These are phyloP conservation scores for Malus hybrid DNA, from an alignment of 331 rosid species.

Conservation along the genomic window DNA sequence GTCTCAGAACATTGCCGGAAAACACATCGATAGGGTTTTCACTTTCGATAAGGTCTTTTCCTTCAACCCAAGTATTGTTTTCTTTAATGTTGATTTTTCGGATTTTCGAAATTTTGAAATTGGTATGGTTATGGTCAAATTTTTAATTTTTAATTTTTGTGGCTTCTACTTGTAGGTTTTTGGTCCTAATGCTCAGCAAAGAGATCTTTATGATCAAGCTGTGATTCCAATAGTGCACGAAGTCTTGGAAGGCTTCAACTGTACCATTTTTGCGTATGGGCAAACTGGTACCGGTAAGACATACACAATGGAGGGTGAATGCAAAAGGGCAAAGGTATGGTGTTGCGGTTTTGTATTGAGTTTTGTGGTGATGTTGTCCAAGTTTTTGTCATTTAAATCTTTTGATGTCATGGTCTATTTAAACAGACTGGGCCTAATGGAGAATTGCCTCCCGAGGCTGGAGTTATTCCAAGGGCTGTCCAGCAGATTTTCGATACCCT, in stretches of 20 bases:
- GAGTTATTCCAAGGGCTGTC: slow-evolving; percentile 89
- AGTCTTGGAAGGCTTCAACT: slow-evolving; percentile 83
- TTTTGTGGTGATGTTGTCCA: background rate
- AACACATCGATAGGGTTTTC: slow-evolving; percentile 75
- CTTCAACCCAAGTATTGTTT: background rate
- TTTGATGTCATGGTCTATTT: slow-evolving; percentile 3
- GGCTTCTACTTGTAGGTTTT: slow-evolving; percentile 36
- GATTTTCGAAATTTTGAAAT: background rate
- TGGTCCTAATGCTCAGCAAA: slow-evolving; percentile 72
- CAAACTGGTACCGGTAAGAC: slow-evolving; percentile 83
- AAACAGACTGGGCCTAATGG: slow-evolving; percentile 77
- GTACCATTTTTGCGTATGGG: slow-evolving; percentile 94
- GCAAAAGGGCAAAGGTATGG: slow-evolving; percentile 69
- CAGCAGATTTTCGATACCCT: slow-evolving; percentile 82
- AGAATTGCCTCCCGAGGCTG: slow-evolving; percentile 75
- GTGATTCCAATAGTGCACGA: slow-evolving; percentile 82
- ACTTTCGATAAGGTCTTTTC: slow-evolving; percentile 78
- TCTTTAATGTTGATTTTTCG: background rate
- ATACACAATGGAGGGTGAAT: slow-evolving; percentile 43
- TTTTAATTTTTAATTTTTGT: background rate
- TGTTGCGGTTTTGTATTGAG: background rate
- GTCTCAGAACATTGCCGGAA: slow-evolving; percentile 85
- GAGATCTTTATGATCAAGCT: slow-evolving; percentile 74
- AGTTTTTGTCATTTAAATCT: background rate
- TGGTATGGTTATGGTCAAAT: background rate